Evolutionary conservation across 2,329 filamentous ascomycete species (phyloP), one percentile per base, ranked within the genome.

Genomic region (Diaporthe aspalathi): DNA sequence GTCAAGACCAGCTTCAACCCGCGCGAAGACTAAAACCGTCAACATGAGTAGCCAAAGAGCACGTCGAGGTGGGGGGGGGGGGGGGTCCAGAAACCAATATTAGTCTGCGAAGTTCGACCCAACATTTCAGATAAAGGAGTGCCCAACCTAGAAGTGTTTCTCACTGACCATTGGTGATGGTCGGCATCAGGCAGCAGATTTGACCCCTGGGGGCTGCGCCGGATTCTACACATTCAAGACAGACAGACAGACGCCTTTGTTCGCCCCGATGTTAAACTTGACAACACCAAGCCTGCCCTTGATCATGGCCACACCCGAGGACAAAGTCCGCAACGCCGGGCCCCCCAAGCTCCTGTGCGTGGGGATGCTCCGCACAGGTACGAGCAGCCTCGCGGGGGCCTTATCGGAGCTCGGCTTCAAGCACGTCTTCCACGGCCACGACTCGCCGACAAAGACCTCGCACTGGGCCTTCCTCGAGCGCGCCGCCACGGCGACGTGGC

Each of bases 401-500:
- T 68, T 72, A 40, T 47, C 56, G 8, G 66, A 54, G 29, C 67
- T 75, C 11, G 73, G 73, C 45, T 73, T 67, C 70, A 57, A 22
- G 27, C 40, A 68, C 17, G 40, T 72, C 45, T 63, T 73, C 70
- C 74, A 74, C 71, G 73, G 67, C 24, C 70, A 70, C 35, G 66
- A 74, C 47, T 52, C 63, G n/a, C 32, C 38, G 14, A 71, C 70
- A 38, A 62, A 47, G 22, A 24, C 56, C 14, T 47, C 56, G 8
- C 56, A 60, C 38, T 74, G 72, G 73, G 27, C 60, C 27, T 38
- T 70, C n/a, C 35, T 75, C 49, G 65, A 71, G 24, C 27, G 60
- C 29, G 73, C 74, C 20, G 72, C 72, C 53, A 67, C 69, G 14
- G 74, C 72, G 17, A 70, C 68, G 35, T 75, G 69, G 65, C 72